Base-by-base conservation (phyloP, 2,329 filamentous ascomycete genomes). In the Penicillium sp. region DNA sequence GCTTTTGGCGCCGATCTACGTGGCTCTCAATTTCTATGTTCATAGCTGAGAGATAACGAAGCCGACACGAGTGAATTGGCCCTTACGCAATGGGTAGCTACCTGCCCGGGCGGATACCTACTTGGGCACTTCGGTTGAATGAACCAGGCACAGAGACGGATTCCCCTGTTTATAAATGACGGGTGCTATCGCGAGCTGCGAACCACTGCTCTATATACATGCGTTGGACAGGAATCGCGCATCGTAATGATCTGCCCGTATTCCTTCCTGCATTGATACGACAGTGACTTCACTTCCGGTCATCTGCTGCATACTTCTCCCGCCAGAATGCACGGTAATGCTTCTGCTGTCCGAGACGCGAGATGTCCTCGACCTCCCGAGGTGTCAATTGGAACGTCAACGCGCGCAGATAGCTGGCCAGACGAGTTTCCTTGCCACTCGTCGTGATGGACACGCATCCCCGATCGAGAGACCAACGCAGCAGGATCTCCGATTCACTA, bases 401-500 rank as follows among this genome's bases (percentile, higher is more conserved):
- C 1, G 72, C 73, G 20, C 80, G 71, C 54, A 85, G 61, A 59
- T 85, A 85, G 61, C 83, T 80, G 50, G 73, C 79, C 63, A 86
- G 57, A 14, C 83, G 73, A 55, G 81, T 76, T 67, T 85, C 82
- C 63, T 85, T 86, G 44, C 75, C 71, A 51, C 79, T 83, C 2
- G 83, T 86, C 5, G 82, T 85, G 51, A 87, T 78, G 0, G 79
- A 69, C 14, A 85, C 76, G 50, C 80, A 67, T 22, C 81, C 82
- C 60, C 83, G 81, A 57, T 86, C 82, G 45, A 86, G 76, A 44
- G 77, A 79, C 82, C 82, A 87, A 46, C 83, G 70, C 48, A 86
- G 62, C 45, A 76, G 69, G 47, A 86, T 78, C 66, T 86, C 82
- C 1, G 75, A 78, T 43, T 81, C 76, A 46, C 66, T 76, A 40